These are phyloP conservation scores for Syncephalastrum sp. DNA, from an alignment of 371 early-diverging fungal genomes.

Conservation along the genomic window DNA sequence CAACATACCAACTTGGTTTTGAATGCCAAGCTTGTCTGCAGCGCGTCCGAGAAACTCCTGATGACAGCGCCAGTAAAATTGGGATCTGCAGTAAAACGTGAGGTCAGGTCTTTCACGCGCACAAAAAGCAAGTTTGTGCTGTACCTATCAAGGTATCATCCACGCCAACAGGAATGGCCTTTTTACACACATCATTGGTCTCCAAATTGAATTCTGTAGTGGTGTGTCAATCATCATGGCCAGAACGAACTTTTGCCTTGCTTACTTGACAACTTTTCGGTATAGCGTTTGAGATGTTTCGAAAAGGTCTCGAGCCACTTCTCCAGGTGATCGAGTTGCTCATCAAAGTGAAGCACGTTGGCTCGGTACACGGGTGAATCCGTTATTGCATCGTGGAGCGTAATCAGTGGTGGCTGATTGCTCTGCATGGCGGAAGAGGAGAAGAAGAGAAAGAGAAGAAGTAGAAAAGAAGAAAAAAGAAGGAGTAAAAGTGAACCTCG, in stretches of 20 bases:
- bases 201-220: conserved; percentile 22
- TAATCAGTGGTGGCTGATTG: conserved; percentile 31
- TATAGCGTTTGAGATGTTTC: conserved; percentile 43
- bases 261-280: conserved; percentile 50
- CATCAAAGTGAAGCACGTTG: conserved; percentile 61
- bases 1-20: conserved; percentile 54
- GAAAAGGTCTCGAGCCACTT: conserved; percentile 62
- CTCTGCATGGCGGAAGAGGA: not conserved
- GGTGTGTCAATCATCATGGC: no score
- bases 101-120: not conserved
- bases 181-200: conserved; percentile 23
- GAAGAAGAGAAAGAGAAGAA: not conserved
- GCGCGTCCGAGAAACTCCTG: conserved; percentile 50
- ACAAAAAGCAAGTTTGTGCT: not conserved
- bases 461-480: not conserved
- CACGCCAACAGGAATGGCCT: conserved; percentile 20
- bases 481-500: not conserved
- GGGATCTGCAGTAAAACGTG: conserved; percentile 24
- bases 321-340: conserved; percentile 64
- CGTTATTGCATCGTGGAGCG: conserved; percentile 63
- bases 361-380: conserved; percentile 75
- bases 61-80: conserved; percentile 49
- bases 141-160: conserved; percentile 47
- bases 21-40: conserved; percentile 54
- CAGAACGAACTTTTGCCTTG: no score